Evolutionary conservation across 306 rosid genomes (phyloP).

Genomic region (Ammopiptanthus mongolicus): DNA sequence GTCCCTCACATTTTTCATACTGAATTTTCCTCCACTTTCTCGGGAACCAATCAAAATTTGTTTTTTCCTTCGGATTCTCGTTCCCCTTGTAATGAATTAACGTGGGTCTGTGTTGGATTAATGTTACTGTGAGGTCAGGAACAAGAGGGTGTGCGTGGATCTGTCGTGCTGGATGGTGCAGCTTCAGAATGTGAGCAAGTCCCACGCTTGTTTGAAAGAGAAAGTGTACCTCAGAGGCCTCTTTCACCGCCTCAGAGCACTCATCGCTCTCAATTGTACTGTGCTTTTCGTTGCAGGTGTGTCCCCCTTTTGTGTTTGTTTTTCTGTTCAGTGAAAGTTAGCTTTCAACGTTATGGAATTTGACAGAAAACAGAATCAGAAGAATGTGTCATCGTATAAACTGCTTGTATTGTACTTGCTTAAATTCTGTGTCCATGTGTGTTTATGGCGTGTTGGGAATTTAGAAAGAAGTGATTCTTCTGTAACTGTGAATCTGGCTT

Average conservation of each 20-base stretch:
- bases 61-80: background rate
- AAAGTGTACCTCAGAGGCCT: constrained; percentile 61
- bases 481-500: background rate
- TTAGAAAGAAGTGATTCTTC: background rate
- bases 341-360: background rate
- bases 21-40: background rate
- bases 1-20: background rate
- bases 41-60: background rate
- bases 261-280: constrained; percentile 70
- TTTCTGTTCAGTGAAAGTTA: background rate
- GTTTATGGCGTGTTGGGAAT: background rate
- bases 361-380: background rate
- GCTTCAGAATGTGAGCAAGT: constrained; percentile 62
- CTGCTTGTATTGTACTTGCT: too few relatives aligned
- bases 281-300: constrained; percentile 63
- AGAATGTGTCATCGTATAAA: background rate
- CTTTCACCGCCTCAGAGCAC: constrained; percentile 80
- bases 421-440: too few relatives aligned
- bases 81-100: background rate
- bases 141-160: constrained; percentile 79
- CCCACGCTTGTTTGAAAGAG: constrained; percentile 42
- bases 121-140: constrained; percentile 35
- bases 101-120: constrained; percentile 18
- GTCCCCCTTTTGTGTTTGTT: background rate
- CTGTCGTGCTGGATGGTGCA: constrained; percentile 88